phyloP scores from a whole-genome alignment of 2,329 filamentous ascomycete species.

The Gaeumannomyces tritici region DNA sequence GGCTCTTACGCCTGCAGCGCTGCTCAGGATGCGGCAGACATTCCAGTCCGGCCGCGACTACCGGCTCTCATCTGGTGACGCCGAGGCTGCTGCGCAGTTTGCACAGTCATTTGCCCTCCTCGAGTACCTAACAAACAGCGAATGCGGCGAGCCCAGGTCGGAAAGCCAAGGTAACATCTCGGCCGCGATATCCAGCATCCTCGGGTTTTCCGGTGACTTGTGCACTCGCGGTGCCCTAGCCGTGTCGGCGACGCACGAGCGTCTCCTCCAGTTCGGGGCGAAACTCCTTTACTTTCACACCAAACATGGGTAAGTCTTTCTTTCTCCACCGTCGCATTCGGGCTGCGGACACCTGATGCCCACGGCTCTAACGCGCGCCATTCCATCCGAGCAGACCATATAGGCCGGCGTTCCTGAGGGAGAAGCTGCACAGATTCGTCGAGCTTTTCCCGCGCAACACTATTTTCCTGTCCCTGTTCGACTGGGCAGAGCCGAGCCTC shows the following conservation, averaged over 20 bases:
- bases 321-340: neutral
- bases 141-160: slow-evolving; percentile 29
- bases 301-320: slow-evolving; percentile 36
- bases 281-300: slow-evolving; percentile 59
- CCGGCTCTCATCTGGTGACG: slow-evolving; percentile 38
- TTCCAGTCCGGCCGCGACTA: slow-evolving; percentile 46
- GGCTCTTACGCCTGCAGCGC: slow-evolving; percentile 21
- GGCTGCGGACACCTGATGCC: neutral
- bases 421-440: slow-evolving; percentile 51
- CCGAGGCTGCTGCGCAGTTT: slow-evolving; percentile 39
- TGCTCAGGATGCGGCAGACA: slow-evolving; percentile 44
- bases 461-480: slow-evolving; percentile 61
- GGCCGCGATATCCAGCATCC: slow-evolving; percentile 33
- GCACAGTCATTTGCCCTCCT: slow-evolving; percentile 57
- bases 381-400: slow-evolving; percentile 39
- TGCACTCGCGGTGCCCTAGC: slow-evolving; percentile 21
- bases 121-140: slow-evolving; percentile 46
- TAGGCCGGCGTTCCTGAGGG: slow-evolving; percentile 55
- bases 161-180: slow-evolving; percentile 44
- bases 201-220: slow-evolving; percentile 31
- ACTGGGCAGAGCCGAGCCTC: slow-evolving; percentile 60
- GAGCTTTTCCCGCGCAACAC: slow-evolving; percentile 64
- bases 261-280: slow-evolving; percentile 59
- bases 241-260: slow-evolving; percentile 40
- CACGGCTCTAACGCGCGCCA: neutral